These are phyloP conservation scores for Erythrophleum fordii DNA, from an alignment of 306 rosid species.

Conservation along the genomic window DNA sequence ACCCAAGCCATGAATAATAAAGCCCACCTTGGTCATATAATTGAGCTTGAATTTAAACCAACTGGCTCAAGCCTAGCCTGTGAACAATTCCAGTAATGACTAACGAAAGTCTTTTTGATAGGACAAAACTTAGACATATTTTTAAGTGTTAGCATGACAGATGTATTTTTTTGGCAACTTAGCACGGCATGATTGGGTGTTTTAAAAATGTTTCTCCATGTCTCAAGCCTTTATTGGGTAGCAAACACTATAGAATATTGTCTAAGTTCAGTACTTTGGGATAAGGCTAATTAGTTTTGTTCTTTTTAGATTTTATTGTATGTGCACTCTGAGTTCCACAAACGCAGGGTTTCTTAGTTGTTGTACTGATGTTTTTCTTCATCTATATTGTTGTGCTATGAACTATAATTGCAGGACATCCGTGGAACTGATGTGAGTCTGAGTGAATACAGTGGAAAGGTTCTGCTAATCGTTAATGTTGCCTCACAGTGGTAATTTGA, in stretches of 20 bases:
- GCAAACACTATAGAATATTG: no score
- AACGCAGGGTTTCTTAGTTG: neutral
- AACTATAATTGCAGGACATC: slow-evolving; percentile 64
- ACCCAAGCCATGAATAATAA: neutral
- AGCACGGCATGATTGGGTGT: neutral
- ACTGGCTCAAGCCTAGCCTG: neutral
- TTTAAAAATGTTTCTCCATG: neutral
- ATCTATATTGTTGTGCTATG: slow-evolving; percentile 21
- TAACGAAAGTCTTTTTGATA: neutral
- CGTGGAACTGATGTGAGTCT: slow-evolving; percentile 78
- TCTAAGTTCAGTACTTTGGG: neutral
- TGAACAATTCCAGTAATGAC: neutral
- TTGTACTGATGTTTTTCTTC: neutral
- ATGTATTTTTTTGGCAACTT: neutral
- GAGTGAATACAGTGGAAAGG: slow-evolving; percentile 71
- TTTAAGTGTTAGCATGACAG: neutral
- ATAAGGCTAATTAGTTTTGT: slow-evolving; percentile 15
- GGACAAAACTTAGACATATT: neutral
- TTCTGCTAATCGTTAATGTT: slow-evolving; percentile 80
- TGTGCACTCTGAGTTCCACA: neutral
- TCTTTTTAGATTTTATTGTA: neutral
- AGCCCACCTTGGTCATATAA: neutral
- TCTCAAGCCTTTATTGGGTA: neutral
- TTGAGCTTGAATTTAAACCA: neutral
- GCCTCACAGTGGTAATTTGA: slow-evolving; percentile 79